Percentiles rank a stretch among this genome's conserved stretches.
These are phyloP conservation scores for Torulaspora indica DNA, from an alignment of 805 yeast species.

Conservation along the genomic window DNA sequence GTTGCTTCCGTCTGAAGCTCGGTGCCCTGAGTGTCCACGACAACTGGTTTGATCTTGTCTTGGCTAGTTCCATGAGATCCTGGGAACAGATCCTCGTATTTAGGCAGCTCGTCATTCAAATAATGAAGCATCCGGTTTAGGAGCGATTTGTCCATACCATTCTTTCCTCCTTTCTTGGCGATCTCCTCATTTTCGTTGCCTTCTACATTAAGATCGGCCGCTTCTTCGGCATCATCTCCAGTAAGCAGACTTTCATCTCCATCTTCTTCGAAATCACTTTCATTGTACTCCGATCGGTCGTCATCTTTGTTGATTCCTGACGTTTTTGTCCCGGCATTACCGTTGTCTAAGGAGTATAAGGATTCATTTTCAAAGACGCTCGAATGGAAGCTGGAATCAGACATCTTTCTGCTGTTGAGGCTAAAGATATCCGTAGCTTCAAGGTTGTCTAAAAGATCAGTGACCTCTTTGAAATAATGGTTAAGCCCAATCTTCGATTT, in stretches of 20 bases:
- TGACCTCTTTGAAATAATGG: slow-evolving; percentile 36
- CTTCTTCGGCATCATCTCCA: slow-evolving; percentile 21
- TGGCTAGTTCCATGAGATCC: slow-evolving; percentile 31
- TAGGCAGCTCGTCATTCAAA: slow-evolving; percentile 52
- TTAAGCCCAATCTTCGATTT: slow-evolving; percentile 31
- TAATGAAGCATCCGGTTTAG: slow-evolving; percentile 39
- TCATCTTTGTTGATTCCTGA: slow-evolving; percentile 20
- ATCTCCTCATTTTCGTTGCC: background rate
- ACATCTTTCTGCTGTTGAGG: slow-evolving; percentile 19
- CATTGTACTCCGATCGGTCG: slow-evolving; percentile 30
- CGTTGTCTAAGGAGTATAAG: slow-evolving; percentile 33
- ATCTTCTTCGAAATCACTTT: slow-evolving; percentile 30
- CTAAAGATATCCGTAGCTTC: slow-evolving; percentile 11
- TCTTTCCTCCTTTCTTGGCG: slow-evolving; percentile 8
- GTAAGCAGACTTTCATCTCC: slow-evolving; percentile 23
- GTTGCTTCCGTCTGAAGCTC: slow-evolving; percentile 4
- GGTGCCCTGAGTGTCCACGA: slow-evolving; percentile 2
- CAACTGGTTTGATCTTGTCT: slow-evolving; percentile 6
- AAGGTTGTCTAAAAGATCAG: slow-evolving; percentile 30
- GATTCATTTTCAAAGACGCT: slow-evolving; percentile 30
- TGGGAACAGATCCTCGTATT: slow-evolving; percentile 74
- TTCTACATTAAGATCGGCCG: slow-evolving; percentile 1
- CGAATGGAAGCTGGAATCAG: slow-evolving; percentile 29
- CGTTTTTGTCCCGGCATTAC: slow-evolving; percentile 26
- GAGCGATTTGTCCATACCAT: slow-evolving; percentile 26